These are phyloP conservation scores for Microthlaspi erraticum DNA, from an alignment of 345 rosid species.

Conservation along the genomic window DNA sequence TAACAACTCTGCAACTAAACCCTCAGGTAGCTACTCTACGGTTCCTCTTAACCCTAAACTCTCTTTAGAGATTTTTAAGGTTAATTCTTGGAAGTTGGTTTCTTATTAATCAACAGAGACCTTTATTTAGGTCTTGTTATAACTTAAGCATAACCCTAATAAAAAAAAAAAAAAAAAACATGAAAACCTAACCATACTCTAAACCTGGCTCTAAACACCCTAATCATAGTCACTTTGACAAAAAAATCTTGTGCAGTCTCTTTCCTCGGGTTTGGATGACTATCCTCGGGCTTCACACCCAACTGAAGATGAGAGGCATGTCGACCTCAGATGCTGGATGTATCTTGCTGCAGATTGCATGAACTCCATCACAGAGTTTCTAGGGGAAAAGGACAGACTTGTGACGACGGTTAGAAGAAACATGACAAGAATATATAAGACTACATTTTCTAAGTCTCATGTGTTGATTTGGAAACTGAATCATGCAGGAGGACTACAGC, in stretches of 20 bases:
- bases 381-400: slow-evolving; percentile 37
- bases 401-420: slow-evolving; percentile 55
- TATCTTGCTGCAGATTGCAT: slow-evolving; percentile 90
- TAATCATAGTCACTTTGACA: neutral
- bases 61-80: too few species aligned
- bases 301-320: slow-evolving; percentile 80
- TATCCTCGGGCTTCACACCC: slow-evolving; percentile 98
- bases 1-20: slow-evolving; percentile 67
- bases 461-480: slow-evolving; percentile 26
- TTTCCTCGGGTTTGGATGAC: slow-evolving; percentile 88
- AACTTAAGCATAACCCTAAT: too few species aligned
- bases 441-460: neutral
- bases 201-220: too few species aligned
- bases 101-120: too few species aligned
- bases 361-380: slow-evolving; percentile 64
- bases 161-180: too few species aligned
- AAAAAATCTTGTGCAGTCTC: slow-evolving; percentile 14
- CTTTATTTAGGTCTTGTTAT: too few species aligned
- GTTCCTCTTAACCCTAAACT: too few species aligned
- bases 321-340: slow-evolving; percentile 98
- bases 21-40: too few species aligned
- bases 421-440: slow-evolving; percentile 14
- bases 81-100: too few species aligned
- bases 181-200: too few species aligned
- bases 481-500: slow-evolving; percentile 74